A percentile compares a stretch with the other conserved stretches of the same genome.
Conservation (phyloP, 1,139 yeast genomes). For the Yamadazyma spencermartinsiae region DNA sequence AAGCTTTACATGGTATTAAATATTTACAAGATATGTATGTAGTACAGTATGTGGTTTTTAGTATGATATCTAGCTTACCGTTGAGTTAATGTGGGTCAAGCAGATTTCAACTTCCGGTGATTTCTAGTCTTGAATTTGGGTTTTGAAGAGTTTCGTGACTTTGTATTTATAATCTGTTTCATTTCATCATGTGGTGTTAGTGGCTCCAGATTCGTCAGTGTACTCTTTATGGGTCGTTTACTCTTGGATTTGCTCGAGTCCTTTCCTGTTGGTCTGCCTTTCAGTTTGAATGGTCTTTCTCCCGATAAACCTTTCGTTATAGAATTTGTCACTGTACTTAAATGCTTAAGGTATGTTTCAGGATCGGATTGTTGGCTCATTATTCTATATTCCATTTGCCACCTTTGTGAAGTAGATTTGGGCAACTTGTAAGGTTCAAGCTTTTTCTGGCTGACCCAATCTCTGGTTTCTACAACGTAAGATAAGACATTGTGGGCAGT, state of each 20-base stretch:
- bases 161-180: too few relatives aligned
- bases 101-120: too few relatives aligned
- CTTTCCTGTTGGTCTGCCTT: too few relatives aligned
- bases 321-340: conserved; percentile 4
- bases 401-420: conserved; percentile 6
- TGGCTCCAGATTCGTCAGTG: not conserved
- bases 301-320: not conserved
- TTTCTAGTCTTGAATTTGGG: too few relatives aligned
- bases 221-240: conserved; percentile 1
- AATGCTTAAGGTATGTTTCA: conserved; percentile 5
- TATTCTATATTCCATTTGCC: conserved; percentile 12
- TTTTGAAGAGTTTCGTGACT: not conserved
- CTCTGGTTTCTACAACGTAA: conserved; percentile 9
- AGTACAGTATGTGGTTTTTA: not conserved
- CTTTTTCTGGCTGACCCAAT: conserved; percentile 7
- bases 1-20: too few relatives aligned
- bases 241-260: conserved; percentile 1
- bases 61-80: too few relatives aligned
- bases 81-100: too few relatives aligned
- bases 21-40: not conserved
- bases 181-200: too few relatives aligned
- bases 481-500: conserved; percentile 7
- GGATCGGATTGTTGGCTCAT: conserved; percentile 9
- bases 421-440: conserved; percentile 11
- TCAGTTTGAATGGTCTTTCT: not conserved